Evolutionary conservation across 2,329 filamentous ascomycete genomes (phyloP), one percentile per base, ranked within the genome.

Genomic region (Fusarium neocosmosporiellum): DNA sequence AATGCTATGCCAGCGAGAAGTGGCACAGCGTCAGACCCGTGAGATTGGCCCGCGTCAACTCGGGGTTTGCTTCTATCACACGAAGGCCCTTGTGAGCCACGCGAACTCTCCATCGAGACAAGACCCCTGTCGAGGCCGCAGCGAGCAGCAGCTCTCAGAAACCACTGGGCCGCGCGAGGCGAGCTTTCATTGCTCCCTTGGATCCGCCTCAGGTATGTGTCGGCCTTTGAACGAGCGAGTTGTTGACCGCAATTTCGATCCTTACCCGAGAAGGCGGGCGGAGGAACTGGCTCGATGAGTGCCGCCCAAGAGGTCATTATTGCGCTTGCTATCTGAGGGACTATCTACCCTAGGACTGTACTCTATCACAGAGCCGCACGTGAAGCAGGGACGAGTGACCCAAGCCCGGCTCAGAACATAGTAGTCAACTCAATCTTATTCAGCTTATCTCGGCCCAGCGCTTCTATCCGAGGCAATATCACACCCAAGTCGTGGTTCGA

Each of bases 1-100:
- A 73, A 78, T 77, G 73, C 72, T 60, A 71, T 75, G 73, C 70
- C 69, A 72, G 59, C 71, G 34, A 63, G 59, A 70, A 69, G 74
- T 70, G 75, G 72, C 74, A 75, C 74, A 73, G 75, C 66, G 33
- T 48, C 48, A 71, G 58, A 67, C 66, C 65, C 61, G 59, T 63
- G 65, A 71, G 67, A 77, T 75, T 77, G 72, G 75, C 66, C 63
- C 73, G 66, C 67, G 62, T 69, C 59, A 36, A 65, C 54, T 34
- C 48, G 37, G 36, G 27, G 39, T 70, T 71, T 61, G 41, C 61
- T 70, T 58, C 60, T 18, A 53, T 54, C 59, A 65, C 36, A 62
- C 29, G 66, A 60, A 62, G 29, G 29, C 31, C 48, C 59, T 63
- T 48, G 59, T 33, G 64, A 69, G 66, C 61, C 53, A 62, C 60